These are phyloP conservation scores for Luffa aegyptiaca DNA, from an alignment of 306 rosid genomes.

Conservation along the genomic window DNA sequence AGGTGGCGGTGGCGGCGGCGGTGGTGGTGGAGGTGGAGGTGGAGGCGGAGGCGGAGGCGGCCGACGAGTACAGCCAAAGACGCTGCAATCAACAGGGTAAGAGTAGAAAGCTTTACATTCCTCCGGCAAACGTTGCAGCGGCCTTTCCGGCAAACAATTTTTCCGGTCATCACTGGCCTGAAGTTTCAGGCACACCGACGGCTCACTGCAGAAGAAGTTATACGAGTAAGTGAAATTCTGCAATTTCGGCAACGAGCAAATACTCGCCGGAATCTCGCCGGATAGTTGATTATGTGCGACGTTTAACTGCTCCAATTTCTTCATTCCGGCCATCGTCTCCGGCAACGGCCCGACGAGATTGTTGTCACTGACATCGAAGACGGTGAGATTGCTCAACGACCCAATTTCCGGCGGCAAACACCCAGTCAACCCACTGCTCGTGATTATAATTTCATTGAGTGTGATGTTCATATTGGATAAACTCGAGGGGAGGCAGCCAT, in stretches of 20 bases:
- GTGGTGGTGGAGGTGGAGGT: background rate
- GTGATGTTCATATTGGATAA: constrained; percentile 47
- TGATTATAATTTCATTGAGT: constrained; percentile 48
- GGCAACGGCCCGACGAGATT: constrained; percentile 59
- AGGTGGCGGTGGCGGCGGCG: fast-evolving
- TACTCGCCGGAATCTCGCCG: constrained; percentile 47
- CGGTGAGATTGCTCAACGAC: constrained; percentile 34
- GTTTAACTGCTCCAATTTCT: constrained; percentile 59
- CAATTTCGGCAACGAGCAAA: constrained; percentile 56
- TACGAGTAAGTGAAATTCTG: constrained; percentile 61
- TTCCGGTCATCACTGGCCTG: constrained; percentile 36
- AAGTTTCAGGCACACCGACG: constrained; percentile 43
- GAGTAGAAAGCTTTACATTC: constrained; percentile 48
- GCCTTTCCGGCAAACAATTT: constrained; percentile 66
- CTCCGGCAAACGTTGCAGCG: constrained; percentile 38
- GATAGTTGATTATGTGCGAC: constrained; percentile 58
- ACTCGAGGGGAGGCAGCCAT: constrained; percentile 55
- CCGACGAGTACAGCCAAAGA: constrained; percentile 25
- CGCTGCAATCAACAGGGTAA: constrained; percentile 39
- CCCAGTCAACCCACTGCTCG: constrained; percentile 52
- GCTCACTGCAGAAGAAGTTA: constrained; percentile 56
- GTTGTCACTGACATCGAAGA: constrained; percentile 63
- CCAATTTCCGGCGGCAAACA: constrained; percentile 63
- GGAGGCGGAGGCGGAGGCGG: background rate
- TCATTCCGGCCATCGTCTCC: constrained; percentile 43